Conservation (phyloP, 2,329 filamentous ascomycete species). For the Penicillium nordicum region DNA sequence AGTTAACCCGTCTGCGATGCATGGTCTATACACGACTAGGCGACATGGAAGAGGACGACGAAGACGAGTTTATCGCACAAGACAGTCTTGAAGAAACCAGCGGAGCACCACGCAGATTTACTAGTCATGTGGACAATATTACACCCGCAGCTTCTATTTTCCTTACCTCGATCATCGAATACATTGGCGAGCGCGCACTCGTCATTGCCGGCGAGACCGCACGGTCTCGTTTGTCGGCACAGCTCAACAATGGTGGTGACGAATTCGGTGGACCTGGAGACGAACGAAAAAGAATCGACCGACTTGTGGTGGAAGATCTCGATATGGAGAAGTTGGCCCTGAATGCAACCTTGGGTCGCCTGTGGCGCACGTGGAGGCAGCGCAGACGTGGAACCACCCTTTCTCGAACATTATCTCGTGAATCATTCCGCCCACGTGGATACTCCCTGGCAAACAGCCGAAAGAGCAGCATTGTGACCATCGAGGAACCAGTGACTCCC, state of each 20-base stretch:
- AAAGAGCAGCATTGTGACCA: conserved; percentile 38
- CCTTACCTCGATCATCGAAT: conserved; percentile 89
- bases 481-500: conserved; percentile 29
- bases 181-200: conserved; percentile 85
- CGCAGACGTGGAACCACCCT: conserved; percentile 44
- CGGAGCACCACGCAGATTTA: conserved; percentile 55
- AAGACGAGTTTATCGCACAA: conserved; percentile 80
- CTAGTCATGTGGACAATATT: conserved; percentile 60
- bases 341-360: conserved; percentile 78
- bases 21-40: conserved; percentile 98
- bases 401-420: conserved; percentile 41
- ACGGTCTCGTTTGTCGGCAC: conserved; percentile 41
- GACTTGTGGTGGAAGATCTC: conserved; percentile 78
- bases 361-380: conserved; percentile 97
- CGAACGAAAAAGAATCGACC: conserved; percentile 51
- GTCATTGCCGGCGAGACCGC: conserved; percentile 84
- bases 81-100: conserved; percentile 65
- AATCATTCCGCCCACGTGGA: conserved; percentile 37
- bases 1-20: conserved; percentile 83
- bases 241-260: conserved; percentile 50
- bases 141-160: conserved; percentile 94
- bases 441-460: conserved; percentile 31
- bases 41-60: conserved; percentile 96
- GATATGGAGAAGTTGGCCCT: conserved; percentile 93
- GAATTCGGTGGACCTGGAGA: conserved; percentile 50